A percentile compares a stretch with the other conserved stretches of the same genome.
Conservation (phyloP, 2,329 filamentous ascomycete genomes). For the Aureobasidium pullulans region DNA sequence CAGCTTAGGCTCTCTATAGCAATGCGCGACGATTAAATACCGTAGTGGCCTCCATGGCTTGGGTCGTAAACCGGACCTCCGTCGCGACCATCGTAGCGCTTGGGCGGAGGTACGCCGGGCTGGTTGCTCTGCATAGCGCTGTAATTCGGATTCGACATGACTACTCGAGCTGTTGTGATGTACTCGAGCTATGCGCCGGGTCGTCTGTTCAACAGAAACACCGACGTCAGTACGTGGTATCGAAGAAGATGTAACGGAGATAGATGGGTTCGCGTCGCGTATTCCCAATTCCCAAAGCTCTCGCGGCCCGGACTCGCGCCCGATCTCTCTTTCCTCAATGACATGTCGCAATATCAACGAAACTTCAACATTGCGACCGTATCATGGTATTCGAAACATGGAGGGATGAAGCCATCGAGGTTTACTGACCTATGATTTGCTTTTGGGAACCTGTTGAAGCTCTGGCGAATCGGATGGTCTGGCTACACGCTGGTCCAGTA, state of each 20-base stretch:
- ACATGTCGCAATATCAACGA: constrained; percentile 2
- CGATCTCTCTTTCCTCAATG: background rate
- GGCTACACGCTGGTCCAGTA: constrained; percentile 11
- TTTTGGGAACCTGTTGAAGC: background rate
- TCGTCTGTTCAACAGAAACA: background rate
- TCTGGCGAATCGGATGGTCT: constrained; percentile 8
- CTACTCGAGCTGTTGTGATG: background rate
- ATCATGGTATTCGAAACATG: background rate
- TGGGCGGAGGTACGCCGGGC: constrained; percentile 28
- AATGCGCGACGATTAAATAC: constrained; percentile 22
- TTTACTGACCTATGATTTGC: background rate
- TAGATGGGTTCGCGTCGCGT: background rate
- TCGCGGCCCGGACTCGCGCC: background rate
- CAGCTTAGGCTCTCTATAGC: background rate
- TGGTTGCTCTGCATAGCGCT: constrained; percentile 22
- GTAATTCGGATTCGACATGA: constrained; percentile 18
- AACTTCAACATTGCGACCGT: background rate
- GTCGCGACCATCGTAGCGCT: constrained; percentile 43
- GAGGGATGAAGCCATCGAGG: background rate
- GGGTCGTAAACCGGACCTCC: constrained; percentile 42
- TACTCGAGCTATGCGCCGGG: background rate
- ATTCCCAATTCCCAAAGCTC: background rate
- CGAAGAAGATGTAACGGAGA: background rate
- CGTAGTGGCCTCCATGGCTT: constrained; percentile 42
- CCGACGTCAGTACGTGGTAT: background rate